A percentile compares a stretch with the other conserved stretches of the same genome.
Conservation (phyloP, 164 flowering plant species). For the Annona cherimola region DNA sequence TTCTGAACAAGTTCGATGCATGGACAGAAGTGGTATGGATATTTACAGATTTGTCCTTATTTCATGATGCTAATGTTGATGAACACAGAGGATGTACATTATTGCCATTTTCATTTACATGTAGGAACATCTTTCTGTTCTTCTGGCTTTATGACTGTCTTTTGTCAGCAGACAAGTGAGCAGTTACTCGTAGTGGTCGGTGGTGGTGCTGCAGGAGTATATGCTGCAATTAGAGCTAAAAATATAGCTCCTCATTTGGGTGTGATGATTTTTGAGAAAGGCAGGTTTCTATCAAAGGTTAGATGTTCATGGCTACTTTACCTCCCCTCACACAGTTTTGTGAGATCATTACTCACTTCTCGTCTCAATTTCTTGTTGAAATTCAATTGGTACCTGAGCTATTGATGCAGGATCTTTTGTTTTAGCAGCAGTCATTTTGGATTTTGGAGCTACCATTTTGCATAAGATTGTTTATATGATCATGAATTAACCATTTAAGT, state of each 20-base stretch:
- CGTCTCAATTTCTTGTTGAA: neutral
- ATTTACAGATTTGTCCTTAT: too few relatives aligned
- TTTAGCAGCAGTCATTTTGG: neutral
- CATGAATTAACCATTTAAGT: too few relatives aligned
- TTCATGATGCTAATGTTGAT: too few relatives aligned
- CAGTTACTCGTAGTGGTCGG: slow-evolving; percentile 16
- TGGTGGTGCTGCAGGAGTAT: slow-evolving; percentile 76
- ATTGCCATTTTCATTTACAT: too few relatives aligned
- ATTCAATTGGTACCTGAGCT: neutral
- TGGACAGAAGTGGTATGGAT: too few relatives aligned
- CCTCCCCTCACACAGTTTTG: neutral
- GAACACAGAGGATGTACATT: too few relatives aligned
- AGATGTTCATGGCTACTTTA: neutral
- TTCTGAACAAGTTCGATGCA: too few relatives aligned
- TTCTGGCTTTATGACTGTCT: neutral
- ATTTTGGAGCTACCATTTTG: too few relatives aligned
- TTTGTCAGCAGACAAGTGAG: slow-evolving; percentile 4
- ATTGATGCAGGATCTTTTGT: neutral
- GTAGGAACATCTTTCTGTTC: neutral
- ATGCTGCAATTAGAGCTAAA: slow-evolving; percentile 77
- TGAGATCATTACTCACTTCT: neutral
- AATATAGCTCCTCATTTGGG: slow-evolving; percentile 57
- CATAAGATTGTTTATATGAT: too few relatives aligned
- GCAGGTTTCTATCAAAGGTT: slow-evolving; percentile 83
- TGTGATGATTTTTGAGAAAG: slow-evolving; percentile 83